A percentile compares a stretch with the other conserved stretches of the same genome.
Conservation (phyloP, 164 flowering plant genomes). For the Taxillus chinensis region DNA sequence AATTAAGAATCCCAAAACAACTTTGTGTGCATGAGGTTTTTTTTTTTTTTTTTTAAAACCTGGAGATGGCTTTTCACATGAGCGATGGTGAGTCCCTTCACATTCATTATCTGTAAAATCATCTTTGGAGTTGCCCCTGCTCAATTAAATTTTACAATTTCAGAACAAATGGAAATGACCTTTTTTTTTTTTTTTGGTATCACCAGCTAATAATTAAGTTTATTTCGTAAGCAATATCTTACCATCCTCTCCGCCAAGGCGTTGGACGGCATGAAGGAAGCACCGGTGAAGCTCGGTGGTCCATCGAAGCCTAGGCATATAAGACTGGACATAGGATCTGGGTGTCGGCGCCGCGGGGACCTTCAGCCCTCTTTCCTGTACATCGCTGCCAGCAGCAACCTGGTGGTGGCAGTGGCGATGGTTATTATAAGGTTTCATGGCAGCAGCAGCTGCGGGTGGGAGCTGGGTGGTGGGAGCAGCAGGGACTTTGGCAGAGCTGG, state of each 20-base stretch:
- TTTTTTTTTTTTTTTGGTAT: not conserved
- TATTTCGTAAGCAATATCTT: constrained; percentile 4
- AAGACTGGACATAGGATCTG: constrained; percentile 33
- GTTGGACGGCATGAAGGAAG: constrained; percentile 36
- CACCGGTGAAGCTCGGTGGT: constrained; percentile 34
- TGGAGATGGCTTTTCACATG: constrained; percentile 76
- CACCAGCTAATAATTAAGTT: not conserved
- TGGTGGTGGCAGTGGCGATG: too few species aligned
- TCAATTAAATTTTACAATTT: not conserved
- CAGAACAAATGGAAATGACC: not conserved
- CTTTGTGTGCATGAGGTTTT: not conserved
- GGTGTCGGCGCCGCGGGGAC: constrained; percentile 11
- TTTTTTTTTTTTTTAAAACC: constrained; percentile 17
- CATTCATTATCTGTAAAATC: constrained; percentile 45
- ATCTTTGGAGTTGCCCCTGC: constrained; percentile 66
- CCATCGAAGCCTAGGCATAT: constrained; percentile 38
- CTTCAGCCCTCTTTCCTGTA: not conserved
- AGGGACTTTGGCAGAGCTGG: too few species aligned
- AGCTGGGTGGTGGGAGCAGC: too few species aligned
- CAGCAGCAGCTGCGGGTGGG: too few species aligned
- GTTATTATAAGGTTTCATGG: too few species aligned
- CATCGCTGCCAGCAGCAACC: too few species aligned
- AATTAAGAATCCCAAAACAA: not conserved
- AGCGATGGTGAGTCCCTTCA: constrained; percentile 50
- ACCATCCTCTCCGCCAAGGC: constrained; percentile 41